Base-by-base conservation (phyloP, 1,139 yeast genomes). In the Hyphopichia fennica region DNA sequence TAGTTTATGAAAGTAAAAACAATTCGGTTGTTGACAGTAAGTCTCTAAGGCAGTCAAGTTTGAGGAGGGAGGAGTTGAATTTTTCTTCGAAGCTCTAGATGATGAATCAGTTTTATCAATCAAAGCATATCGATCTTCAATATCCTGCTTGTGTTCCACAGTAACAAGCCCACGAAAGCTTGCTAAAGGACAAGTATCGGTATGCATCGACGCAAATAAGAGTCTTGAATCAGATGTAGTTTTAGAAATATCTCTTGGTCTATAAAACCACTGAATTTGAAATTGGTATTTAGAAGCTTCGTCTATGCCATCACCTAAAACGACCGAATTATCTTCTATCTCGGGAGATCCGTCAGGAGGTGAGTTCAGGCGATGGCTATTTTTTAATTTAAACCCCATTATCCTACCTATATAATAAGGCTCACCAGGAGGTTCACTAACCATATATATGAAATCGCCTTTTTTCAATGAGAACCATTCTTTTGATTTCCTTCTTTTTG, bases 371-470 rank as follows among this genome's bases (percentile, higher is more conserved):
- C 34, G 34, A 28, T 35, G 35, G 8, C 40, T 46, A 20, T 51
- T 54, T 47, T 72, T 78, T 38, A 58, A 62, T 14, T 77, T 80
- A 58, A 90, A 89, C 20, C 91, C 95, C 76, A 88, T 79, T 38
- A 93, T 76, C 41, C 95, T 72, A 0, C 96, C 98, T 37, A 93
- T 79, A 56, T 88, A 90, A 65, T 87, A 91, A 0, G 98, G 97
- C 53, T 91, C 98, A 1, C 96, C 95, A 0, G 96, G 93, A 0
- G 97, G 97, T 59, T 89, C 97, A 49, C 95, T 83, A 20, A 90
- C 75, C 81, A 93, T 82, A 59, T 87, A 91, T 5, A 91, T 85
- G 49, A 76, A 84, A 44, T 91, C 96, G 19, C 79, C 81, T 46
- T 78, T 79, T 7, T 50, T 49, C 17, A 79, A 49, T 34, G 54